A percentile compares a stretch with the other conserved stretches of the same genome.
These are phyloP conservation scores for Silene vulgaris DNA, from an alignment of 179 eudicot species.

Conservation along the genomic window DNA sequence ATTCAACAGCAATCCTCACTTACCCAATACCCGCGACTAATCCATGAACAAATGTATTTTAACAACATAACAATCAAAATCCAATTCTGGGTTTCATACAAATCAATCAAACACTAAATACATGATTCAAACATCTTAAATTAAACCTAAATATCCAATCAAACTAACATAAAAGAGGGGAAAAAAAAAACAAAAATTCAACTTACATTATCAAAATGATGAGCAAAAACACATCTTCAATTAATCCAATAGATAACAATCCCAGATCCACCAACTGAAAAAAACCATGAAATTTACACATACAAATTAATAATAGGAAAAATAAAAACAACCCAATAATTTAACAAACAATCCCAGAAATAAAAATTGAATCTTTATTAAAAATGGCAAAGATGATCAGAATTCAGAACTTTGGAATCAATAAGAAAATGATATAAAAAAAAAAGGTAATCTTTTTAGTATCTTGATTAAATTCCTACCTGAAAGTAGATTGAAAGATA, in stretches of 20 bases:
- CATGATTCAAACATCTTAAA: neutral
- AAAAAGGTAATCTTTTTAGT: neutral
- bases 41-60: neutral
- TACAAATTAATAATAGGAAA: neutral
- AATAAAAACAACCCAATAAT: constrained; percentile 4
- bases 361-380: neutral
- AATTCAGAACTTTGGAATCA: neutral
- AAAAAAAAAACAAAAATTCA: neutral
- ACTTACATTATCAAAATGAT: constrained; percentile 27
- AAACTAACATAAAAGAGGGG: neutral
- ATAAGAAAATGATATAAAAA: neutral
- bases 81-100: neutral
- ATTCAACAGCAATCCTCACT: neutral
- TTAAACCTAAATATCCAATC: neutral
- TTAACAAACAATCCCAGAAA: neutral
- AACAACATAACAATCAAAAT: neutral
- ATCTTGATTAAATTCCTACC: neutral
- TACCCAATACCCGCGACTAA: neutral
- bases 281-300: neutral
- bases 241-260: neutral
- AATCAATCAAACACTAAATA: neutral
- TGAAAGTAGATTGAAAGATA: neutral
- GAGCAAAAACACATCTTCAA: constrained; percentile 18
- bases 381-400: neutral
- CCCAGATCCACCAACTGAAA: constrained; percentile 18